Percentiles rank a stretch among this genome's conserved stretches.
These are phyloP conservation scores for Aulographum hederae DNA, from an alignment of 2,329 filamentous ascomycete species.

Conservation along the genomic window DNA sequence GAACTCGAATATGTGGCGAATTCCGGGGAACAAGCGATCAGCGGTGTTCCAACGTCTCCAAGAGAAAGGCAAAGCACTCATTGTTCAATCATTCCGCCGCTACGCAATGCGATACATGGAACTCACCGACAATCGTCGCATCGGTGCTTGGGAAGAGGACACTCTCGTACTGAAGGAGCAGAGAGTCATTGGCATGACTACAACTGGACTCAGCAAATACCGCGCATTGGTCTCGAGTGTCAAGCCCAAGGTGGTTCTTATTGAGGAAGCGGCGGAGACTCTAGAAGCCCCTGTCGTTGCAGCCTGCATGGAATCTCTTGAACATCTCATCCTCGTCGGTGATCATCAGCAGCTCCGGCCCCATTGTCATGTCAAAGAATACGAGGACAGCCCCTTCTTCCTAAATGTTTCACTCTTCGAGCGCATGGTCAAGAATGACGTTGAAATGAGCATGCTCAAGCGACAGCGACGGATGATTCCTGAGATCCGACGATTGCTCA, in stretches of 20 bases:
- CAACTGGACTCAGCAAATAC: conserved; percentile 68
- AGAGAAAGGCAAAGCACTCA: conserved; percentile 28
- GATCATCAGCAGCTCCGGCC: conserved; percentile 68
- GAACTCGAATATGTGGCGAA: conserved; percentile 39
- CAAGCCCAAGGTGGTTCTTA: conserved; percentile 47
- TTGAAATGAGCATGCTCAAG: conserved; percentile 46
- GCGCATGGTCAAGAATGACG: conserved; percentile 46
- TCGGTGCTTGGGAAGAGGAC: conserved; percentile 41
- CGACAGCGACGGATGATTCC: conserved; percentile 59
- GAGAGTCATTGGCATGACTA: conserved; percentile 50
- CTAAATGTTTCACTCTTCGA: conserved; percentile 67
- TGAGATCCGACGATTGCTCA: conserved; percentile 41
- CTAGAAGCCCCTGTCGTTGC: conserved; percentile 44
- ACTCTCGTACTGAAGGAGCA: conserved; percentile 40
- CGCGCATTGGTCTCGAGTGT: conserved; percentile 49
- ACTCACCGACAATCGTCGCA: conserved; percentile 33
- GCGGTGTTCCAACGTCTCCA: conserved; percentile 50
- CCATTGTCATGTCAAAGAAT: conserved; percentile 41
- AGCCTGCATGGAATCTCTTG: conserved; percentile 40
- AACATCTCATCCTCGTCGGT: conserved; percentile 53
- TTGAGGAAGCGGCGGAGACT: conserved; percentile 69
- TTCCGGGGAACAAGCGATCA: conserved; percentile 38
- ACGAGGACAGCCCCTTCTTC: conserved; percentile 42
- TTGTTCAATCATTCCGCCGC: conserved; percentile 28
- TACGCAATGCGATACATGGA: conserved; percentile 32